Evolutionary conservation across 345 rosid genomes (phyloP).

Genomic region (Dipteronia dyeriana): DNA sequence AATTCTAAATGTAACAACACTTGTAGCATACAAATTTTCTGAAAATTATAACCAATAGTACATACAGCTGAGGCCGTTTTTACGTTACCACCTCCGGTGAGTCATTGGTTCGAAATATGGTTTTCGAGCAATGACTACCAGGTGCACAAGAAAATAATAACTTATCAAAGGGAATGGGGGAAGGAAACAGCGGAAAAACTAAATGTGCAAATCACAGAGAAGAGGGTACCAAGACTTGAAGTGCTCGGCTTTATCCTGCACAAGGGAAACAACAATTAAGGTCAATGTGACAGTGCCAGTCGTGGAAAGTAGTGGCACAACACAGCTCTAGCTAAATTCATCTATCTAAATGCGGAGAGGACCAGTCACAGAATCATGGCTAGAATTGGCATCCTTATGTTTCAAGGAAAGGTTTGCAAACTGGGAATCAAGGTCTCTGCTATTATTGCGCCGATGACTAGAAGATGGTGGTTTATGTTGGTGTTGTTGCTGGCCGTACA

Average conservation of each 20-base stretch:
- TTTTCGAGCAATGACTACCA: constrained; percentile 55
- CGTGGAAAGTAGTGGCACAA: constrained; percentile 25
- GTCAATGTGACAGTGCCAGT: constrained; percentile 21
- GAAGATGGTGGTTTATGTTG: constrained; percentile 63
- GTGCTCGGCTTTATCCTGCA: constrained; percentile 31
- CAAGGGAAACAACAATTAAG: constrained; percentile 22
- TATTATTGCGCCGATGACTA: constrained; percentile 64
- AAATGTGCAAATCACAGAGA: constrained; percentile 29
- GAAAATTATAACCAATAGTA: constrained; percentile 20
- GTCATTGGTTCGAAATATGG: constrained; percentile 45
- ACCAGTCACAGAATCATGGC: constrained; percentile 64
- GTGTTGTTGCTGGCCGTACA: constrained; percentile 53
- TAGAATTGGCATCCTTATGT: constrained; percentile 61
- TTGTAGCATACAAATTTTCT: constrained; percentile 15
- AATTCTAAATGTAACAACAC: constrained; percentile 18
- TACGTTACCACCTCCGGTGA: constrained; percentile 77
- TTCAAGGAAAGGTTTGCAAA: constrained; percentile 79
- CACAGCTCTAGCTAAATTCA: constrained; percentile 25
- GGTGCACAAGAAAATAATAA: constrained; percentile 54
- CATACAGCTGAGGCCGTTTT: constrained; percentile 29
- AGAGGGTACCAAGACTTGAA: constrained; percentile 24
- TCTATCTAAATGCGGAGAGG: constrained; percentile 57
- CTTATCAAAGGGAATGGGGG: constrained; percentile 27
- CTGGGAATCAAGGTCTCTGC: constrained; percentile 91
- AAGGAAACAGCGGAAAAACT: constrained; percentile 25